Evolutionary conservation across 306 rosid genomes (phyloP), one percentile per base, ranked within the genome.

Genomic region (Styphnolobium japonicum): DNA sequence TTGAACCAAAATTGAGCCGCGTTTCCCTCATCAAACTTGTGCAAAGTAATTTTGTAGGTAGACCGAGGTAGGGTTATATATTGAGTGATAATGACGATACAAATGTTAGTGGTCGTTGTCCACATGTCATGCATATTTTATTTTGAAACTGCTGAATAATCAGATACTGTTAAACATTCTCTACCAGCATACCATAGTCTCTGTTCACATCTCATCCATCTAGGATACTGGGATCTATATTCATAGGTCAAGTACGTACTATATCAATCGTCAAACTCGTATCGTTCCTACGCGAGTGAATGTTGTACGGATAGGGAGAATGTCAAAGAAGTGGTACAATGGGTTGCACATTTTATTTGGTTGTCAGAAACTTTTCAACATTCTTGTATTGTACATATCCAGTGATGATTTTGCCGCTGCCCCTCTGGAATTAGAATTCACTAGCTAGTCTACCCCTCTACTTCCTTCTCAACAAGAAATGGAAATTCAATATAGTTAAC

Each of bases 21-120:
- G n/a, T 8, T 70, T 14, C 76, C 64, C 67, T 70, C 27, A 0
- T 61, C 34, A 46, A 77, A 79, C 53, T 16, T 53, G 14, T 43
- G 51, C 46, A 43, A 23, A 45, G 57, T 37, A 34, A 33, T 48
- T 71, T 80, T 51, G 69, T 10, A 40, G 58, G 69, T 53, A 52
- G 61, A 76, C 52, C 34, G 46, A 78, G 40, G 80, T 65, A 45
- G 64, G 51, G 34, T 63, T 34, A 11, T 33, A 39, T 29, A 64
- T 18, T 19, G 4, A 78, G 81, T 85, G 86, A 80, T 66, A 72
- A 86, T 73, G 90, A 58, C 69, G 74, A 85, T 15, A 74, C 60
- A 29, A 45, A 78, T 74, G 67, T 79, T 11, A 33, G 22, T 68
- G 37, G 11, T 51, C 34, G 15, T 1, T 23, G 31, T 61, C 43